Evolutionary conservation across 106 monocot genomes (phyloP).

Genomic region (Apostasia shenzhenica): DNA sequence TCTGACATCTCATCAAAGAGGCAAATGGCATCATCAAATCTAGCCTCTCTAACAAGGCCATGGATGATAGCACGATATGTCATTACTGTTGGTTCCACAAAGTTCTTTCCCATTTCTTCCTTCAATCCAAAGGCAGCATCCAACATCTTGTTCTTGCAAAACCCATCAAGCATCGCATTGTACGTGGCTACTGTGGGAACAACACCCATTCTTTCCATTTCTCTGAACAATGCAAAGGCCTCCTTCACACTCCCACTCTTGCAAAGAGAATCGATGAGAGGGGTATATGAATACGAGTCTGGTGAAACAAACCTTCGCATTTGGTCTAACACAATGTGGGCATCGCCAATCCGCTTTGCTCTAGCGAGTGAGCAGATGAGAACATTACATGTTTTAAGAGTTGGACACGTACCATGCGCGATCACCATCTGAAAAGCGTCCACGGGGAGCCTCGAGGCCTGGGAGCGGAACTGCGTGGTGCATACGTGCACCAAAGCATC

Average conservation of each 20-base stretch:
- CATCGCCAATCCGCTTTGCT: constrained; percentile 7
- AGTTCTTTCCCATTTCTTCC: constrained; percentile 40
- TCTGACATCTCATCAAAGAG: constrained; percentile 62
- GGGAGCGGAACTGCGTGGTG: constrained; percentile 28
- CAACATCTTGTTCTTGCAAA: constrained; percentile 60
- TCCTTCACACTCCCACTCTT: constrained; percentile 40
- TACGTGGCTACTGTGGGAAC: constrained; percentile 56
- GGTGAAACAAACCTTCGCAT: constrained; percentile 45
- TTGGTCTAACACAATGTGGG: constrained; percentile 47
- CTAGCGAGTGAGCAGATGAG: constrained; percentile 31
- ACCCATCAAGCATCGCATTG: constrained; percentile 69
- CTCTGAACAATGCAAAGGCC: constrained; percentile 41
- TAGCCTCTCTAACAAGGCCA: constrained; percentile 44
- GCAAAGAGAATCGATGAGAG: constrained; percentile 49
- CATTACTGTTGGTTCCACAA: constrained; percentile 35
- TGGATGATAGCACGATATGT: constrained; percentile 65
- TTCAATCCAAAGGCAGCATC: constrained; percentile 50
- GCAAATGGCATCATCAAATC: constrained; percentile 30
- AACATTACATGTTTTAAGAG: constrained; percentile 50
- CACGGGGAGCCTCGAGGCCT: constrained; percentile 16
- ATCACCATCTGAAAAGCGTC: constrained; percentile 35
- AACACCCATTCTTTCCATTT: constrained; percentile 52
- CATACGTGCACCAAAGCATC: constrained; percentile 46
- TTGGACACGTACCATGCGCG: constrained; percentile 30
- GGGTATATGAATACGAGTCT: constrained; percentile 60